phyloP scores from a whole-genome alignment of 306 rosid species.

The Mimosa bimucronata region DNA sequence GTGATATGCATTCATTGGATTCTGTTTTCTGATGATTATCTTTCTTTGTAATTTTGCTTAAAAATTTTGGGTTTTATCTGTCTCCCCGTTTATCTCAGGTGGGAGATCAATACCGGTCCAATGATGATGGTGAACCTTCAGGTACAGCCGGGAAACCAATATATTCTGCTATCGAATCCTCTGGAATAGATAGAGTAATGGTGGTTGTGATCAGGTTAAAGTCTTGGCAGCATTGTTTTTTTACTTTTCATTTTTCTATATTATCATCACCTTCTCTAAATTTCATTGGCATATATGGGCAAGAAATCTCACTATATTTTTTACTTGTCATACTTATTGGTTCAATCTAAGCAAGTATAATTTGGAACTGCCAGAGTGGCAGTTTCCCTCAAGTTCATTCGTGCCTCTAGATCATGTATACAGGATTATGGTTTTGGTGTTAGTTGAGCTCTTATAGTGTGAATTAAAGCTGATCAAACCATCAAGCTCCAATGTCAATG shows the following conservation, averaged over 20 bases:
- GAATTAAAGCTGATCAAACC: background rate
- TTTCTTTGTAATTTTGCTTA: background rate
- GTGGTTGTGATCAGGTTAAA: slow-evolving; percentile 90
- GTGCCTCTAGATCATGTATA: background rate
- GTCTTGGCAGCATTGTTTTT: slow-evolving; percentile 20
- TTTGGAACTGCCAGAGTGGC: background rate
- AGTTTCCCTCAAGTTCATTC: background rate
- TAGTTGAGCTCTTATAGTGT: background rate
- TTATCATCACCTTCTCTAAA: slow-evolving; percentile 16
- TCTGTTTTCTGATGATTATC: slow-evolving; percentile 9
- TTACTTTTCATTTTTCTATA: slow-evolving; percentile 13
- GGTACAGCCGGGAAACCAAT: slow-evolving; percentile 98
- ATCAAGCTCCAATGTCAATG: background rate
- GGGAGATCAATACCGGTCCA: slow-evolving; percentile 89
- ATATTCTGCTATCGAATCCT: slow-evolving; percentile 77
- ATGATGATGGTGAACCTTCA: slow-evolving; percentile 94
- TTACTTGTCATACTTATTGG: background rate
- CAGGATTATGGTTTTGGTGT: background rate
- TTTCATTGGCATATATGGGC: background rate
- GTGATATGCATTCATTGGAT: slow-evolving; percentile 3
- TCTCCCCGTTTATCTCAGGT: slow-evolving; percentile 51
- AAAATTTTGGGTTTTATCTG: background rate
- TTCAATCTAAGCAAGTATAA: background rate
- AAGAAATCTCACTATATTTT: background rate
- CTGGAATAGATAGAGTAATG: slow-evolving; percentile 94